Base-by-base conservation (phyloP, 225 moss, liverwort and hornwort genomes). In the Thuidium tamariscinum region DNA sequence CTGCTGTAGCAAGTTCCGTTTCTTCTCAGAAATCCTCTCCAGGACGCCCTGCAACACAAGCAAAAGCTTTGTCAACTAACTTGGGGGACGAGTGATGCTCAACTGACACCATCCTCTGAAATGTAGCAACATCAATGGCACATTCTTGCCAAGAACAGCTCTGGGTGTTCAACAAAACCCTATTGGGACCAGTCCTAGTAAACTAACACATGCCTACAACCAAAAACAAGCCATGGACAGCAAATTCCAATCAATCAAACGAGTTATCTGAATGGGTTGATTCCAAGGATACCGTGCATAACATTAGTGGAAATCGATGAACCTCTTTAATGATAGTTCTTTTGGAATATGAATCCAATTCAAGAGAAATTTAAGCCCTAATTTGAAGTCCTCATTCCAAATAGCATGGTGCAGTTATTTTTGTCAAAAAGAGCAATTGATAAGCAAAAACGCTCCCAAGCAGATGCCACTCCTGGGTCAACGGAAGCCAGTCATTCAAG, bases 31-130 rank as follows among this genome's bases (percentile, higher is more conserved):
- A 29, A 89, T 83, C 80, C 85, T 82, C 68, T 70, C 56, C 56
- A 91, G 41, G 18, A 91, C 89, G 79, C 91, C 91, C 91, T 91
- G 89, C 25, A 79, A 74, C 41, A 75, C 26, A 69, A 63, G 27
- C 51, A 66, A 46, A 54, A 80, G 60, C 49, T 65, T 16, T 32
- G 80, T 83, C 74, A 81, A 46, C 68, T 71, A 44, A 55, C 25
- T 60, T 37, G 23, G 34, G 82, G 70, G 52, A 18, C 13, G 19
- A 29, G 39, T 68, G 52, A 48, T 26, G 66, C 66, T 68, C 55
- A 30, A 9, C 9, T 83, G 44, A 71, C 71, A 39, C 15, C 48
- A 55, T 22, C 34, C 57, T 22, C 39, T 39, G 29, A 39, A 41
- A 55, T 51, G 30, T 10, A 32, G 79, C 22, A 21, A 70, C 41